Conservation (phyloP, 805 yeast genomes). For the Hemisphaericaspora nanyangensis region DNA sequence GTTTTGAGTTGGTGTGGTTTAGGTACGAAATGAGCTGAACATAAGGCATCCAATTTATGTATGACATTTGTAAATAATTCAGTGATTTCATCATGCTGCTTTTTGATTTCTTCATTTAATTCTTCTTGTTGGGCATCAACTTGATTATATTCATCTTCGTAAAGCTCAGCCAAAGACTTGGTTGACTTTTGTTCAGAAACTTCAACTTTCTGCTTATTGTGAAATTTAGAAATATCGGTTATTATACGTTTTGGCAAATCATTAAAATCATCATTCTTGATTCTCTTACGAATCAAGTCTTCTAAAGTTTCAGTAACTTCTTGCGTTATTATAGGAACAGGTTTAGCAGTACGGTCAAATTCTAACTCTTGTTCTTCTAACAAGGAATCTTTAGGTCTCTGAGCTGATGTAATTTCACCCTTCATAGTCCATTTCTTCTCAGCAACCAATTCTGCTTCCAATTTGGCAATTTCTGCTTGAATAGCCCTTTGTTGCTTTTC, state of each 20-base stretch:
- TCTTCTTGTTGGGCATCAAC: conserved; percentile 41
- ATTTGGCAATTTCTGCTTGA: conserved; percentile 68
- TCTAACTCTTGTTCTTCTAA: conserved; percentile 58
- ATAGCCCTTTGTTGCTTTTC: conserved; percentile 79
- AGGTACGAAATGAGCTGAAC: conserved; percentile 94
- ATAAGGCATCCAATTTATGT: conserved; percentile 77
- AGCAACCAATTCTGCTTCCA: conserved; percentile 85
- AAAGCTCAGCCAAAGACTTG: conserved; percentile 86
- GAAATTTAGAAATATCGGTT: conserved; percentile 60
- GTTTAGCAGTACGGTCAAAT: conserved; percentile 90
- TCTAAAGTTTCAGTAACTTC: conserved; percentile 85
- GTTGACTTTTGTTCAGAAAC: conserved; percentile 80
- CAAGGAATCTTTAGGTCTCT: conserved; percentile 81
- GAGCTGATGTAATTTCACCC: conserved; percentile 83
- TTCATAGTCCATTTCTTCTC: conserved; percentile 92
- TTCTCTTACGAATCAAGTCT: conserved; percentile 82
- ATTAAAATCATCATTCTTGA: conserved; percentile 72
- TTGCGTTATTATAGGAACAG: conserved; percentile 91
- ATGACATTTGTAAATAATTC: conserved; percentile 58
- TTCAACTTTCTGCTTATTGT: conserved; percentile 47
- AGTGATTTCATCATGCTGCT: conserved; percentile 75
- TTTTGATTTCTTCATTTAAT: conserved; percentile 59
- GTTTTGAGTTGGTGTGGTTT: conserved; percentile 73
- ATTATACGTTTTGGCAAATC: conserved; percentile 75
- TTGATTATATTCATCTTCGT: conserved; percentile 74